Evolutionary conservation across 768 basidiomycete genomes (phyloP), one percentile per base, ranked within the genome.

Genomic region (Suillus clintonianus): DNA sequence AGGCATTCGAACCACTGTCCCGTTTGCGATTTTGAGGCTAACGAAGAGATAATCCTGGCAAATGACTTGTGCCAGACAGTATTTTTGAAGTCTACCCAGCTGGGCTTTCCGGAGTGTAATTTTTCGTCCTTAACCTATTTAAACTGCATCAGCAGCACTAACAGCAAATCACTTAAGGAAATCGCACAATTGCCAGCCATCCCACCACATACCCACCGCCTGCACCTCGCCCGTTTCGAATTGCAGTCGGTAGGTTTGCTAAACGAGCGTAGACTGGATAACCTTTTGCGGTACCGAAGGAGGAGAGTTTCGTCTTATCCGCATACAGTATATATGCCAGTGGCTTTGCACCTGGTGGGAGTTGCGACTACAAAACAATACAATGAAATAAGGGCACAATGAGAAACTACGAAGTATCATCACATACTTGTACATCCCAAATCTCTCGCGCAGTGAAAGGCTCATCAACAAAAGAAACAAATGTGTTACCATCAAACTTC

Each of bases 251-350:
- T 7, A 82, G 63, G 62, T 79, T 78, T 8, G 69, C 74, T 47
- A 73, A 70, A 14, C 73, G 64, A 4, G 72, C 75, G 50, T 80
- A 65, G 1, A 80, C 73, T 0, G 76, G 79, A 61, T 81, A 78
- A 1, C 74, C 80, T 62, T 79, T 79, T 45, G 68, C 69, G 1
- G 76, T 77, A 0, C 79, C 77, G 66, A 80, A 81, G 7, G 75
- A 73, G 13, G 78, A 82, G 0, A 81, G 68, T 27, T 73, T 70
- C 1, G 76, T 73, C 54, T 81, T 81, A 65, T 82, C 78, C 3
- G 80, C 77, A 70, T 80, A 82, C 0, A 82, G 53, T 36, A 80
- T 76, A 41, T 77, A 71, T 7, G 65, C 63, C 19, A 79, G 64
- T 0, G 76, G 73, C 30, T 74, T 73, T 3, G 65, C 74, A 22